Base-by-base conservation (phyloP, 331 rosid genomes). In the Quercus lobata region DNA sequence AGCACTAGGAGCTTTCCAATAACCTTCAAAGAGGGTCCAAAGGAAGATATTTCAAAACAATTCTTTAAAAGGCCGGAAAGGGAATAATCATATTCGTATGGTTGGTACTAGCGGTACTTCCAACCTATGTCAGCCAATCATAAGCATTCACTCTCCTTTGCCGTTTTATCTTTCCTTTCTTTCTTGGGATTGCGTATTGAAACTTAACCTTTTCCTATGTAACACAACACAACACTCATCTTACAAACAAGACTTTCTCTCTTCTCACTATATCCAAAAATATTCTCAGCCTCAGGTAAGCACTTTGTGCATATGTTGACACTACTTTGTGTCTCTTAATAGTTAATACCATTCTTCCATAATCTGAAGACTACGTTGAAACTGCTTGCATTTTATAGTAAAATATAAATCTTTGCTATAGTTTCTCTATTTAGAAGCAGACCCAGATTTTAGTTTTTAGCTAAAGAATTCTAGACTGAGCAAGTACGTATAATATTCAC, bases 111-210 rank as follows among this genome's bases (percentile, higher is more conserved):
- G 83, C 87, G 92, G 82, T 91, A 55, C 78, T 81, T 87, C 87
- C 97, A 89, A 88, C 87, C 96, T 88, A 87, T 75, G 80, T 70
- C 55, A 88, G 69, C 88, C 89, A 84, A 78, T 81, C 92, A 80
- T 88, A 27, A 82, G 57, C 10, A 63, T 81, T 80, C 74, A 57
- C 78, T 84, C 87, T 84, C 30, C 74, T 70, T 60, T 35, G 79
- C 61, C 34, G 72, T 81, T 81, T 82, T 78, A 61, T 44, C 54
- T 77, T 54, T 49, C 5, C 60, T 29, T 27, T 83, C 77, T 71
- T 73, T 77, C 27, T 32, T 24, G 30, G 34, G 35, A 53, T 71
- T 58, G 57, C 66, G 57, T 71, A 21, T 52, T 16, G 44, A 14
- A 69, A 65, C 32, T 21, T 22, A 10, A 44, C 34, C 4, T 17